Percentiles rank a stretch among this genome's conserved stretches.
phyloP scores from a whole-genome alignment of 257 asterid species.

The Fraxinus cuspidata region DNA sequence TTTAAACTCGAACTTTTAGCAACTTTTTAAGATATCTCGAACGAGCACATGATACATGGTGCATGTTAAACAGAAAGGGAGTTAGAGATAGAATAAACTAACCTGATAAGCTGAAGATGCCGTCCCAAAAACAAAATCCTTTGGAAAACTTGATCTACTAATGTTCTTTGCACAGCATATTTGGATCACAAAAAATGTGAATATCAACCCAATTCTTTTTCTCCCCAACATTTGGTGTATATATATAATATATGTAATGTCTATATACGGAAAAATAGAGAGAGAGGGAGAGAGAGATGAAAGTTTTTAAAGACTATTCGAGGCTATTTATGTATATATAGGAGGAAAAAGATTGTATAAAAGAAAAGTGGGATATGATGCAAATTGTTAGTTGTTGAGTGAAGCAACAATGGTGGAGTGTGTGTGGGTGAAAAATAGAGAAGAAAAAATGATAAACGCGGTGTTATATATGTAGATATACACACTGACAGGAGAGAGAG shows the following conservation, averaged over 20 bases:
- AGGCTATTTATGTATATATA: not conserved
- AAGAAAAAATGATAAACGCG: slow-evolving; percentile 15
- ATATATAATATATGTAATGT: no score
- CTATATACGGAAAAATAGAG: not conserved
- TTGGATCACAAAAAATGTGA: slow-evolving; percentile 30
- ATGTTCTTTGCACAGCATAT: slow-evolving; percentile 40
- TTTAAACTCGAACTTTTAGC: no score
- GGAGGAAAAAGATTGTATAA: not conserved
- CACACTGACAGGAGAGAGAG: no score
- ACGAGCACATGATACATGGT: no score
- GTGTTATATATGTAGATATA: not conserved
- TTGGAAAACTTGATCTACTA: slow-evolving; percentile 65
- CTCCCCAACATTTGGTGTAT: slow-evolving; percentile 25
- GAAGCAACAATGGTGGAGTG: slow-evolving; percentile 12
- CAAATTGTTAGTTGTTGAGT: slow-evolving; percentile 17
- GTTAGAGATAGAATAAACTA: not conserved
- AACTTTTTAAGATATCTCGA: no score
- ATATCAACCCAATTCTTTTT: slow-evolving; percentile 20
- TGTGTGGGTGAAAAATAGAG: slow-evolving; percentile 20
- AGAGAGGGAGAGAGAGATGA: not conserved
- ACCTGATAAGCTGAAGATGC: slow-evolving; percentile 96
- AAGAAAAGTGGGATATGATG: slow-evolving; percentile 19
- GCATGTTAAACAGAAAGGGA: not conserved
- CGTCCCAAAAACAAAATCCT: slow-evolving; percentile 86
- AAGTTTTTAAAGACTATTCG: not conserved